These are phyloP conservation scores for Cystobasidium tubakii DNA, from an alignment of 768 basidiomycete genomes.

Conservation along the genomic window DNA sequence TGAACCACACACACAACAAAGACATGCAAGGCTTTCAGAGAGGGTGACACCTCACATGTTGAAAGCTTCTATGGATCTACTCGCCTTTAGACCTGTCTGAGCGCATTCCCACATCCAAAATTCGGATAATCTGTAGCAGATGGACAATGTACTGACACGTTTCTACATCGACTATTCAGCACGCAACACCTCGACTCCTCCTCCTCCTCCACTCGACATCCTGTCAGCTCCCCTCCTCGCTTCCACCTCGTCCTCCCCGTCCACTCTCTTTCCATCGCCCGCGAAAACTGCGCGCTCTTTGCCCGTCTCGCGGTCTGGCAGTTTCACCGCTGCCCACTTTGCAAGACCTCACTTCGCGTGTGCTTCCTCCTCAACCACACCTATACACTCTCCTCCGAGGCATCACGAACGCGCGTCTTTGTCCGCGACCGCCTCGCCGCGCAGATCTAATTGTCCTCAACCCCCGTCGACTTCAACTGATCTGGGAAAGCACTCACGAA, in stretches of 20 bases:
- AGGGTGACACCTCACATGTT: conserved; percentile 5
- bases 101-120: background rate
- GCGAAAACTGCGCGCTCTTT: background rate
- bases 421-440: background rate
- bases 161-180: background rate
- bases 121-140: background rate
- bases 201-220: background rate
- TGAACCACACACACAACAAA: conserved; percentile 16
- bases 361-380: background rate
- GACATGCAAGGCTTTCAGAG: conserved; percentile 38
- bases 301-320: background rate
- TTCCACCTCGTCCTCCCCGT: background rate
- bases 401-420: background rate
- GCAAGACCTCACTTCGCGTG: background rate
- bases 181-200: background rate
- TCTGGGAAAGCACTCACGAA: background rate
- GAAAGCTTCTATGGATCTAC: conserved; percentile 23
- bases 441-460: background rate
- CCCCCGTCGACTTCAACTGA: background rate
- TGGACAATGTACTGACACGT: background rate
- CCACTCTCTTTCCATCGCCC: background rate
- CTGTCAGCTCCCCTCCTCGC: background rate
- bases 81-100: background rate
- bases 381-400: background rate
- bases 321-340: background rate